These are phyloP conservation scores for Trichoderma atroviride DNA, from an alignment of 2,329 filamentous ascomycete genomes.

Conservation along the genomic window DNA sequence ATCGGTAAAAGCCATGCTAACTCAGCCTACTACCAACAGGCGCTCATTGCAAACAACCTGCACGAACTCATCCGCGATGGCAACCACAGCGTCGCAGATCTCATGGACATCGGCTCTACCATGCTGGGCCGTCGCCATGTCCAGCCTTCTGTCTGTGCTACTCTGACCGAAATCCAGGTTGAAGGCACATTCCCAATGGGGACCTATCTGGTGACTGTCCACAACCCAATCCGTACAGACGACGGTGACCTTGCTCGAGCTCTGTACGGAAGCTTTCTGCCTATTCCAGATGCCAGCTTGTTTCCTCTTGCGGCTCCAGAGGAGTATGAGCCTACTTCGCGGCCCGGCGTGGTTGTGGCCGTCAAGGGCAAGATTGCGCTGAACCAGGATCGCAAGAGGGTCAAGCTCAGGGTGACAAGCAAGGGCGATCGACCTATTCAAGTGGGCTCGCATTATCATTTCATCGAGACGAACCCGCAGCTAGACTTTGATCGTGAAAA, in stretches of 20 bases:
- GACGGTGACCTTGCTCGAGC: conserved; percentile 86
- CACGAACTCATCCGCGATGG: conserved; percentile 99
- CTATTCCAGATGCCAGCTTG: conserved; percentile 67
- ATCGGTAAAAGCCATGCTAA: background rate
- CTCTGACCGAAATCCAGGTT: conserved; percentile 83
- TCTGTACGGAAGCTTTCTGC: conserved; percentile 88
- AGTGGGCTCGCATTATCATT: conserved; percentile 94
- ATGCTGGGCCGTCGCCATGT: conserved; percentile 95
- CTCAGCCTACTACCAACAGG: conserved; percentile 46
- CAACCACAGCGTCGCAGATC: conserved; percentile 84
- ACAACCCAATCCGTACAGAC: conserved; percentile 82
- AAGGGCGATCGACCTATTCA: conserved; percentile 89
- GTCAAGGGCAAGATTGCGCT: conserved; percentile 69
- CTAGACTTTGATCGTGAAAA: conserved; percentile 83
- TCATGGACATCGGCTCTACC: conserved; percentile 87
- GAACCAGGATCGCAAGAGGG: conserved; percentile 73
- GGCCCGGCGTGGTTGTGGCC: conserved; percentile 79
- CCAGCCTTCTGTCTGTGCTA: conserved; percentile 75
- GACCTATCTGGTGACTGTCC: conserved; percentile 92
- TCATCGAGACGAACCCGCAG: conserved; percentile 90
- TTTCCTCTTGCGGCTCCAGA: conserved; percentile 68
- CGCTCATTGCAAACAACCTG: conserved; percentile 82
- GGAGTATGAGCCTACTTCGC: conserved; percentile 67
- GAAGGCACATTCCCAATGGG: conserved; percentile 91
- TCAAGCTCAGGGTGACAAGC: conserved; percentile 77